A percentile compares a stretch with the other conserved stretches of the same genome.
Conservation (phyloP, 2,329 filamentous ascomycete genomes). For the Stromatinia cepivora region DNA sequence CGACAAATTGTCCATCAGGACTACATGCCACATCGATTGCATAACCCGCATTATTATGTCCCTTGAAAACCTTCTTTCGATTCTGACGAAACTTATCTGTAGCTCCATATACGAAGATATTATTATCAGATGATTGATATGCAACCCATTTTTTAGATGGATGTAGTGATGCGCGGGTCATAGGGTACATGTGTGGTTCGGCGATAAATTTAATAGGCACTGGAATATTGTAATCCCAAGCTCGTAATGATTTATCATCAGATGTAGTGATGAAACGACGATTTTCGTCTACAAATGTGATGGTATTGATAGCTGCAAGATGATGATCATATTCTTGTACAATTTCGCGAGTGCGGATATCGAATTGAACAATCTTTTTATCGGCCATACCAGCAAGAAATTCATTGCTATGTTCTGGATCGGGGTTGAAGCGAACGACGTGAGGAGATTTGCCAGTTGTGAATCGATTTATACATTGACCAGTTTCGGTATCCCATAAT, state of each 20-base stretch:
- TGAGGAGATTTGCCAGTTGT: constrained; percentile 94
- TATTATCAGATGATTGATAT: constrained; percentile 92
- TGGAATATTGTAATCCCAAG: constrained; percentile 98
- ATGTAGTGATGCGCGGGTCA: constrained; percentile 82
- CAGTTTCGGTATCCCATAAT: constrained; percentile 97
- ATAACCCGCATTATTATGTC: constrained; percentile 94
- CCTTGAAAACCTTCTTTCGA: constrained; percentile 92
- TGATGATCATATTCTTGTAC: constrained; percentile 99
- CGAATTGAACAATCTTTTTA: constrained; percentile 98
- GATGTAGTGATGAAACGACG: constrained; percentile 97
- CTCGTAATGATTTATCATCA: constrained; percentile 92
- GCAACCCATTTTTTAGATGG: constrained; percentile 92
- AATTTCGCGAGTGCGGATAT: constrained; percentile 75
- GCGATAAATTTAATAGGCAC: constrained; percentile 98
- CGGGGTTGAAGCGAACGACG: constrained; percentile 90
- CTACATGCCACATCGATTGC: constrained; percentile 86
- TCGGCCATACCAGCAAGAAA: constrained; percentile 97
- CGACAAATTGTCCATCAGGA: constrained; percentile 89
- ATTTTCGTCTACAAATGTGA: constrained; percentile 93
- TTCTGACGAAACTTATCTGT: constrained; percentile 97
- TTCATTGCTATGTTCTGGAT: constrained; percentile 73
- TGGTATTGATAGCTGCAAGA: constrained; percentile 94
- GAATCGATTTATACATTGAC: constrained; percentile 83
- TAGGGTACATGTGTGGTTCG: constrained; percentile 95
- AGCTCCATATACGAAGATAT: constrained; percentile 92